Conservation (phyloP, 805 yeast genomes). For the Wickerhamiella hasegawae region DNA sequence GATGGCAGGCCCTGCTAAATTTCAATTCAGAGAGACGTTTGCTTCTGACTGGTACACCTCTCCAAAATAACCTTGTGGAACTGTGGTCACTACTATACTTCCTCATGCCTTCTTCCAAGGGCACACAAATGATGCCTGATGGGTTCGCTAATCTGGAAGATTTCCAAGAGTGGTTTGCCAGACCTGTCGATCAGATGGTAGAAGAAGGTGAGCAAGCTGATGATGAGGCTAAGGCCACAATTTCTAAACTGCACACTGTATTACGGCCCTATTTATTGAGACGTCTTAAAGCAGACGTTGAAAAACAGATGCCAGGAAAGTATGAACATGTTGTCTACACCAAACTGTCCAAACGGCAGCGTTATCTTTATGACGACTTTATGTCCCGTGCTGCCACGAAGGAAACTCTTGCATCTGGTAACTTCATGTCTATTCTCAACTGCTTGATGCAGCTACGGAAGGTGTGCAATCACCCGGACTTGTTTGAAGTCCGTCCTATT, state of each 20-base stretch:
- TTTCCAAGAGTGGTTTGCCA: conserved; percentile 97
- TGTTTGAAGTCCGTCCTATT: conserved; percentile 91
- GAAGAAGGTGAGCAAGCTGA: conserved; percentile 55
- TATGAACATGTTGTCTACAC: conserved; percentile 92
- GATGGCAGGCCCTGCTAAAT: conserved; percentile 93
- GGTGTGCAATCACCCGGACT: conserved; percentile 75
- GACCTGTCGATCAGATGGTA: conserved; percentile 83
- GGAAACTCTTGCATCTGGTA: conserved; percentile 87
- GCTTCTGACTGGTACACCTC: conserved; percentile 88
- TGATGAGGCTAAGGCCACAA: conserved; percentile 69
- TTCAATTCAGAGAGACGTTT: conserved; percentile 84
- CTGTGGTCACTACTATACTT: conserved; percentile 91
- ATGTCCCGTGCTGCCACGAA: conserved; percentile 93
- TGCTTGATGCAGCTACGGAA: conserved; percentile 96
- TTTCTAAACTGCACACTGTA: conserved; percentile 79
- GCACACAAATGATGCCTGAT: conserved; percentile 49
- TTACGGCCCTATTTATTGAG: conserved; percentile 82
- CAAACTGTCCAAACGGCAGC: conserved; percentile 78
- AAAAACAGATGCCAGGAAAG: conserved; percentile 97
- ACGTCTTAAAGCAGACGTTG: conserved; percentile 90
- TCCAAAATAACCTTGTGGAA: conserved; percentile 88
- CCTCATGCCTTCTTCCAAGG: conserved; percentile 81
- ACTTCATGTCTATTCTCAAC: conserved; percentile 84
- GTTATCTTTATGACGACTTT: conserved; percentile 86
- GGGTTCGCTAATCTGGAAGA: conserved; percentile 95